Conservation (phyloP, 2,329 filamentous ascomycete genomes). For the Cercospora sp. region DNA sequence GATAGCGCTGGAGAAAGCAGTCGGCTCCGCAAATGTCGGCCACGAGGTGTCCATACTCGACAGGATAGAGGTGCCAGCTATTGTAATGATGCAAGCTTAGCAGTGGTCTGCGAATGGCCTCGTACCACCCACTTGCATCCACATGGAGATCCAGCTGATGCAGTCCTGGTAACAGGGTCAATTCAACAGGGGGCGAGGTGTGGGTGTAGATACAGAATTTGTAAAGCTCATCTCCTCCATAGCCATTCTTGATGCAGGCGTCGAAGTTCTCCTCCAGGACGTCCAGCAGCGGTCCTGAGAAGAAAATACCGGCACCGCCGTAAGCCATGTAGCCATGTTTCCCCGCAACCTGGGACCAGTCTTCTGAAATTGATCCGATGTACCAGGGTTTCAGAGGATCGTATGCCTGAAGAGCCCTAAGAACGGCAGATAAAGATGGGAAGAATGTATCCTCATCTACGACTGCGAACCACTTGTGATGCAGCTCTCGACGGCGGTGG, state of each 20-base stretch:
- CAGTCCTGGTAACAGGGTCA: constrained; percentile 19
- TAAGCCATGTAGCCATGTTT: constrained; percentile 22
- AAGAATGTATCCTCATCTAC: constrained; percentile 30
- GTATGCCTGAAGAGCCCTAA: constrained; percentile 16
- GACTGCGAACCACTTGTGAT: constrained; percentile 19
- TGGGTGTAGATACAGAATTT: constrained; percentile 11
- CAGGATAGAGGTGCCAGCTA: constrained; percentile 16
- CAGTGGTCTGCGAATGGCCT: neutral
- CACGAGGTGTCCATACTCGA: constrained; percentile 19
- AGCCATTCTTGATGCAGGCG: constrained; percentile 2
- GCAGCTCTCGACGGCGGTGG: neutral
- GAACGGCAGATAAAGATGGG: constrained; percentile 14
- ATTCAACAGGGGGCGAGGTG: constrained; percentile 16
- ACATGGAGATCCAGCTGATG: constrained; percentile 22
- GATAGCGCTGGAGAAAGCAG: constrained; percentile 20
- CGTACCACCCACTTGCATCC: constrained; percentile 20
- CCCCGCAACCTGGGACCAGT: constrained; percentile 10
- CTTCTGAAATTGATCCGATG: constrained; percentile 20
- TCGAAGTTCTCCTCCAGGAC: constrained; percentile 13
- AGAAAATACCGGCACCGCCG: constrained; percentile 22
- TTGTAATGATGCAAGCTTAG: constrained; percentile 24
- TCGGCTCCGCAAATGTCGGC: constrained; percentile 15
- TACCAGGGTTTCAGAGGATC: constrained; percentile 15
- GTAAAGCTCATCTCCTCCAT: constrained; percentile 15
- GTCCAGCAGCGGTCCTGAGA: constrained; percentile 16